Conservation (phyloP, 1,139 yeast species). For the Taphrina wiesneri region DNA sequence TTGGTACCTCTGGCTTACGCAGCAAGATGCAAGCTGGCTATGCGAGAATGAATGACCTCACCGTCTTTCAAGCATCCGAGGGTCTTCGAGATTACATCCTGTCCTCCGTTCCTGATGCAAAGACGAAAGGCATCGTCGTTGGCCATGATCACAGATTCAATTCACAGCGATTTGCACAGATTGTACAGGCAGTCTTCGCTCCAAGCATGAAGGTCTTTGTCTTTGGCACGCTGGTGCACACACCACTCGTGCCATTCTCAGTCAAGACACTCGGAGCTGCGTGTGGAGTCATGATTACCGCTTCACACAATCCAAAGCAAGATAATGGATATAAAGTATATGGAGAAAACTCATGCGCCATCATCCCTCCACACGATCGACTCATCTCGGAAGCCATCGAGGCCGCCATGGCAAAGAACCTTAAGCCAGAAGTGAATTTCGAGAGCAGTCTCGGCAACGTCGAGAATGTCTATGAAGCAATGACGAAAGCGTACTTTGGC, state of each 20-base stretch:
- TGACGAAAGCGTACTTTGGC: slow-evolving; percentile 17
- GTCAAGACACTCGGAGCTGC: slow-evolving; percentile 64
- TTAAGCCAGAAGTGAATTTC: background rate
- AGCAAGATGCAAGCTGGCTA: slow-evolving; percentile 90
- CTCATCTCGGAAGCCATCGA: slow-evolving; percentile 68
- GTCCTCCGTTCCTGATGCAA: slow-evolving; percentile 44
- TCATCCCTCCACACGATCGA: slow-evolving; percentile 84
- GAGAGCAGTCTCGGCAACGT: background rate
- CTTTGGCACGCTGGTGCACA: slow-evolving; percentile 66
- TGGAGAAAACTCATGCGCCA: slow-evolving; percentile 91
- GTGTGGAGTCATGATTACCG: slow-evolving; percentile 94
- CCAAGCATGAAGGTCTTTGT: slow-evolving; percentile 69
- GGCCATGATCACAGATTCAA: slow-evolving; percentile 92
- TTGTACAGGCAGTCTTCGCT: slow-evolving; percentile 76
- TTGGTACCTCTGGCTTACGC: slow-evolving; percentile 92
- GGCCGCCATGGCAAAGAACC: slow-evolving; percentile 50
- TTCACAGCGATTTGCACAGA: slow-evolving; percentile 74
- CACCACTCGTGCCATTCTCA: slow-evolving; percentile 90
- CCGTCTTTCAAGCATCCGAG: slow-evolving; percentile 88
- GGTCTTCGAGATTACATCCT: slow-evolving; percentile 71
- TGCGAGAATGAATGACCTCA: slow-evolving; percentile 82
- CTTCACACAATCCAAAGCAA: slow-evolving; percentile 90
- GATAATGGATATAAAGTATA: slow-evolving; percentile 94
- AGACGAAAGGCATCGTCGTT: slow-evolving; percentile 60
- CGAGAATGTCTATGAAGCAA: slow-evolving; percentile 9